Evolutionary conservation across 139 green algal genomes (phyloP).

Genomic region (Limnomonas spitsbergensis): DNA sequence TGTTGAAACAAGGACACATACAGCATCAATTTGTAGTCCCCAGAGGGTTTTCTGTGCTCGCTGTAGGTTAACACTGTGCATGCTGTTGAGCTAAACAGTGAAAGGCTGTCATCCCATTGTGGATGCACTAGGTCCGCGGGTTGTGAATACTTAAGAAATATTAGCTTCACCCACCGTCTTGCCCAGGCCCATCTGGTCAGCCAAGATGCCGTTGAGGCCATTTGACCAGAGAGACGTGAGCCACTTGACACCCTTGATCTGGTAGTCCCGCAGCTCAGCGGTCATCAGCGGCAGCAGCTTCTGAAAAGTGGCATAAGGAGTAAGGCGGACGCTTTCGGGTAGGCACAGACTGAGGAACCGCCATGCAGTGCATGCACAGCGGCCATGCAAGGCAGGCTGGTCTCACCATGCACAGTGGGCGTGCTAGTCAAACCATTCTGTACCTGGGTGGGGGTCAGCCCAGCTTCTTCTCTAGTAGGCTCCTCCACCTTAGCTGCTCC

Average conservation of each 20-base stretch:
- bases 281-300: conserved; percentile 78
- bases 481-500: conserved; percentile 14
- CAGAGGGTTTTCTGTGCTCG: no score
- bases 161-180: conserved; percentile 82
- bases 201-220: conserved; percentile 90
- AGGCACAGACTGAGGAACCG: background rate
- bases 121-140: no score
- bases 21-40: no score
- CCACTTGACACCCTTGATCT: conserved; percentile 90
- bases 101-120: no score
- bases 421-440: background rate
- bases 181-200: conserved; percentile 94
- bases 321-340: background rate
- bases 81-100: no score
- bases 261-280: conserved; percentile 80
- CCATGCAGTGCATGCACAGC: background rate
- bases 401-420: background rate
- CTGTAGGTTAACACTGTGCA: no score
- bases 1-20: no score
- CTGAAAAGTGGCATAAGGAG: conserved; percentile 29
- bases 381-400: background rate
- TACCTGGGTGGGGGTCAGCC: conserved; percentile 6
- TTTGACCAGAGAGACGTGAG: conserved; percentile 89
- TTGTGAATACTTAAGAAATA: no score
- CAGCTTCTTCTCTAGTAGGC: background rate